These are phyloP conservation scores for Lachnellula suecica DNA, from an alignment of 2,329 filamentous ascomycete genomes.

Conservation along the genomic window DNA sequence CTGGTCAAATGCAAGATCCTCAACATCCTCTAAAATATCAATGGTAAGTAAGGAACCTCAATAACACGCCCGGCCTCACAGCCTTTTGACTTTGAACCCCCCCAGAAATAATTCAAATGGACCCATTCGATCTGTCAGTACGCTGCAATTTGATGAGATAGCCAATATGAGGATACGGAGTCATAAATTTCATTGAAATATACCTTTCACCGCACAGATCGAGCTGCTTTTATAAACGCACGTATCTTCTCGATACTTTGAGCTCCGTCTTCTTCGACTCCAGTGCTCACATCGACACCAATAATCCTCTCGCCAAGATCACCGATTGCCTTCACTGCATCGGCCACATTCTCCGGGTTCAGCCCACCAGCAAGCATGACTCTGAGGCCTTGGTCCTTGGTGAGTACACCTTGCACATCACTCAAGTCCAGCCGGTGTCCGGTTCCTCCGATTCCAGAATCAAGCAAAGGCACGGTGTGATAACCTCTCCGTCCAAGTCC, in stretches of 20 bases:
- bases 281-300: conserved; percentile 91
- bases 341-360: conserved; percentile 73
- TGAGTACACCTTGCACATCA: conserved; percentile 65
- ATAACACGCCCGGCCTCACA: too few relatives aligned
- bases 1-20: not conserved
- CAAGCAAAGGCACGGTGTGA: conserved; percentile 80
- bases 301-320: conserved; percentile 62
- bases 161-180: not conserved
- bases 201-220: conserved; percentile 38
- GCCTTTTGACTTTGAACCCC: too few relatives aligned
- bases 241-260: conserved; percentile 81
- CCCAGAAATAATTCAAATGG: too few relatives aligned
- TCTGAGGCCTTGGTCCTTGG: conserved; percentile 66
- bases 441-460: conserved; percentile 80
- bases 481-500: conserved; percentile 70
- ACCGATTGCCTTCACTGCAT: conserved; percentile 63
- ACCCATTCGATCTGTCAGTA: not conserved
- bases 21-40: too few relatives aligned
- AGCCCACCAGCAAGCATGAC: conserved; percentile 86
- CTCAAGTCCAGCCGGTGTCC: conserved; percentile 75
- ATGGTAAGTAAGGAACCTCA: not conserved
- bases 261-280: conserved; percentile 80
- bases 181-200: not conserved
- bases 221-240: conserved; percentile 75
- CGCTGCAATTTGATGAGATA: too few relatives aligned